Evolutionary conservation across 495 filamentous ascomycete genomes (phyloP), one percentile per base, ranked within the genome.

Genomic region (Penicillium goetzii): DNA sequence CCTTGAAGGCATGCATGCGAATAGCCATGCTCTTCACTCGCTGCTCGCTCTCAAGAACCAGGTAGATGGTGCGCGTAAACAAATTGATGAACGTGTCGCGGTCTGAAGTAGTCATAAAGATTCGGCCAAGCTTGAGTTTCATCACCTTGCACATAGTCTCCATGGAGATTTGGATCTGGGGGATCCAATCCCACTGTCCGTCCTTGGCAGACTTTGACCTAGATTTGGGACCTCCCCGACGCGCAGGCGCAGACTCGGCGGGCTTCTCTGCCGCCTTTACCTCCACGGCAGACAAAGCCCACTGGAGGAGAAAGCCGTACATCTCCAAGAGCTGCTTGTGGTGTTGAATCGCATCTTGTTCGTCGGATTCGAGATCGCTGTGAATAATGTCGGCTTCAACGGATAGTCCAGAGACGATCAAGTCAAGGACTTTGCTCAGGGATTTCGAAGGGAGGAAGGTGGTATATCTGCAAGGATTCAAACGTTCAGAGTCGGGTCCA

Each of bases 21-120:
- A 98, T 90, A 15, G 90, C 80, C 45, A 91, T 96, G 68, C 84
- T 92, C 81, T 98, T 99, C 52, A 94, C 90, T 56, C 96, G 85
- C 74, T 92, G 88, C 72, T 99, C 95, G 76, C 89, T 97, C 78
- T 98, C 95, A 25, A 99, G 81, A 26, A 99, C 84, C 73, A 97
- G 83, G 73, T 98, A 98, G 3, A 95, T 90, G 9, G 95, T 92
- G n/a, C 93, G 84, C 0, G 95, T 98, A 68, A 99, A 91, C 6
- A 99, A 81, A 49, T 89, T 88, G 56, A 99, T 88, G 66, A 99
- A 97, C 9, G 92, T 97, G 73, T 98, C 93, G 59, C 94, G 84
- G 73, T 98, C 96, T n/a, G 93, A 95, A 0, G 96, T 97, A 0
- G 96, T 98, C 62, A 97, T 69, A 73, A 99, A 98, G 28, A 99